Conservation (phyloP, 768 basidiomycete species). For the Pleurotus djamor region DNA sequence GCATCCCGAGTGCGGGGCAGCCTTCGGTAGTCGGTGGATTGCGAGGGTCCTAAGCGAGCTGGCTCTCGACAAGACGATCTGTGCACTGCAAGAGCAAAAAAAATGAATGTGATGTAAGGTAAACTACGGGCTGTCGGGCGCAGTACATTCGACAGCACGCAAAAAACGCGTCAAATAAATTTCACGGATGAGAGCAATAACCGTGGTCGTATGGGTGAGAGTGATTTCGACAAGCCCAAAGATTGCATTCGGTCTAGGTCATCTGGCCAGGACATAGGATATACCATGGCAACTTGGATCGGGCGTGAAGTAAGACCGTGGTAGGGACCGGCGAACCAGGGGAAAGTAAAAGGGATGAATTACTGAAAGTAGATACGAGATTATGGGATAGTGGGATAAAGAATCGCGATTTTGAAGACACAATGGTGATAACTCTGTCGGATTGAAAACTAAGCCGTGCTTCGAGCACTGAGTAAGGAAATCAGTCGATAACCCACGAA, state of each 20-base stretch:
- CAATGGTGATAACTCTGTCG: neutral
- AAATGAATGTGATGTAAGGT: neutral
- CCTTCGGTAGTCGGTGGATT: neutral
- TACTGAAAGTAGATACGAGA: neutral
- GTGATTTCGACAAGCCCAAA: neutral
- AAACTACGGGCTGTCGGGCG: neutral
- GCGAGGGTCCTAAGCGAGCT: too few relatives aligned
- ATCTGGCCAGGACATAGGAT: too few relatives aligned
- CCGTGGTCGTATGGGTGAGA: neutral
- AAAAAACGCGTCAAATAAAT: neutral
- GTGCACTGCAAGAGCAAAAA: constrained; percentile 2
- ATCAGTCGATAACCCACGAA: neutral
- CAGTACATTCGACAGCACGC: neutral
- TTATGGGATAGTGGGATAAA: neutral
- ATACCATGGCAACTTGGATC: neutral
- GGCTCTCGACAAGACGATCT: too few relatives aligned
- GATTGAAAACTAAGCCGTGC: neutral
- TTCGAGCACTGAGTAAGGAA: neutral
- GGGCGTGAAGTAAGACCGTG: neutral
- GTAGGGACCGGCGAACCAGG: neutral
- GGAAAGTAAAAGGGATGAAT: neutral
- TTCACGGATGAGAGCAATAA: neutral
- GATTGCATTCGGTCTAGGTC: neutral
- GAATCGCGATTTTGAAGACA: constrained; percentile 1
- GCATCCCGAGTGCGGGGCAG: neutral